Evolutionary conservation across 2,329 filamentous ascomycete species (phyloP).

Genomic region (Pseudofabraea citricarpa): DNA sequence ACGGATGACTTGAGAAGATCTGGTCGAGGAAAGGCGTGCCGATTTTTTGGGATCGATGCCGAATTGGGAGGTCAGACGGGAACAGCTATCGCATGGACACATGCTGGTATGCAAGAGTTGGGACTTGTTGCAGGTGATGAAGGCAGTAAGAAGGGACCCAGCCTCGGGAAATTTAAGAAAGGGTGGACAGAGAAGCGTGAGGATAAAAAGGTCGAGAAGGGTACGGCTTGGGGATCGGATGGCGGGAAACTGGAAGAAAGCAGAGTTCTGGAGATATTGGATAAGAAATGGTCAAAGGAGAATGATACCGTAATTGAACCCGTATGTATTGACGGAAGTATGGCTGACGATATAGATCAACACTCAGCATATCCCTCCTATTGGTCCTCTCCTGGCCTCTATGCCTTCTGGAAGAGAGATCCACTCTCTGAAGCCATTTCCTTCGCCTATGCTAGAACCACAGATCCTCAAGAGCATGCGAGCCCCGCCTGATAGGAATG

Average conservation of each 20-base stretch:
- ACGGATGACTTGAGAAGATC: conserved; percentile 70
- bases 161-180: conserved; percentile 63
- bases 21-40: conserved; percentile 77
- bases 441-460: conserved; percentile 59
- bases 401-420: conserved; percentile 90
- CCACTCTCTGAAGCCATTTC: conserved; percentile 65
- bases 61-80: conserved; percentile 79
- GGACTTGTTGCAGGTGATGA: conserved; percentile 51
- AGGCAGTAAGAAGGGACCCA: conserved; percentile 44
- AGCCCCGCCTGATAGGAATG: conserved; percentile 42
- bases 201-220: conserved; percentile 73
- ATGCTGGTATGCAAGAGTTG: conserved; percentile 70
- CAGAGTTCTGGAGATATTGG: conserved; percentile 79
- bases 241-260: conserved; percentile 81
- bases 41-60: conserved; percentile 87
- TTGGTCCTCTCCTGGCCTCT: conserved; percentile 65
- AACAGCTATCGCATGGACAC: conserved; percentile 80
- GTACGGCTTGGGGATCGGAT: conserved; percentile 71
- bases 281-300: conserved; percentile 84
- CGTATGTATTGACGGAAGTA: too few species aligned
- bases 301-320: conserved; percentile 90
- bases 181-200: conserved; percentile 74
- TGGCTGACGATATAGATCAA: conserved; percentile 72
- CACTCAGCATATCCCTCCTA: conserved; percentile 69
- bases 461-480: conserved; percentile 60